Conservation (phyloP, 345 rosid species). For the Citrus glauca region DNA sequence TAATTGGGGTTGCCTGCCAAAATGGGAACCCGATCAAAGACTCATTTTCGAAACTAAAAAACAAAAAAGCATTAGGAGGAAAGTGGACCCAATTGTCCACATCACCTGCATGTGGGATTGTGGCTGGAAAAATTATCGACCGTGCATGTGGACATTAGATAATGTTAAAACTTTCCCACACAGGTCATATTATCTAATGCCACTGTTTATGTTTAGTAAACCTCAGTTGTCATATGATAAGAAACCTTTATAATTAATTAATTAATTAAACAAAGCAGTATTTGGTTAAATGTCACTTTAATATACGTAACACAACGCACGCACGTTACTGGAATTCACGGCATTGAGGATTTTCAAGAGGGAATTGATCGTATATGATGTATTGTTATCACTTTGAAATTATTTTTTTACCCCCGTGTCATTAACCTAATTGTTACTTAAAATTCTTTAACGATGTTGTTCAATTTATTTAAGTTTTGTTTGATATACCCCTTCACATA, state of each 20-base stretch:
- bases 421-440: no score
- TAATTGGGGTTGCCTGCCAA: not conserved
- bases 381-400: no score
- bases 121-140: not conserved
- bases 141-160: conserved; percentile 8
- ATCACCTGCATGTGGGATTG: not conserved
- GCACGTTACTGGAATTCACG: not conserved
- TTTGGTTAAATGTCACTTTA: not conserved
- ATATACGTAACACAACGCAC: not conserved
- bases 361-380: not conserved
- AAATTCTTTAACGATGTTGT: no score
- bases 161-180: not conserved
- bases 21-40: not conserved
- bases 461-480: no score
- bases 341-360: no score
- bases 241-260: not conserved
- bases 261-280: not conserved
- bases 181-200: not conserved
- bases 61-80: not conserved
- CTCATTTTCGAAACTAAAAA: not conserved
- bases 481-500: no score
- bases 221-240: not conserved
- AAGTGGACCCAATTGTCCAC: not conserved
- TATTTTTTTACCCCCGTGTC: no score
- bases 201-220: not conserved